A percentile compares a stretch with the other conserved stretches of the same genome.
These are phyloP conservation scores for Pneumocystis oryctolagi DNA, from an alignment of 1,139 yeast genomes.

Conservation along the genomic window DNA sequence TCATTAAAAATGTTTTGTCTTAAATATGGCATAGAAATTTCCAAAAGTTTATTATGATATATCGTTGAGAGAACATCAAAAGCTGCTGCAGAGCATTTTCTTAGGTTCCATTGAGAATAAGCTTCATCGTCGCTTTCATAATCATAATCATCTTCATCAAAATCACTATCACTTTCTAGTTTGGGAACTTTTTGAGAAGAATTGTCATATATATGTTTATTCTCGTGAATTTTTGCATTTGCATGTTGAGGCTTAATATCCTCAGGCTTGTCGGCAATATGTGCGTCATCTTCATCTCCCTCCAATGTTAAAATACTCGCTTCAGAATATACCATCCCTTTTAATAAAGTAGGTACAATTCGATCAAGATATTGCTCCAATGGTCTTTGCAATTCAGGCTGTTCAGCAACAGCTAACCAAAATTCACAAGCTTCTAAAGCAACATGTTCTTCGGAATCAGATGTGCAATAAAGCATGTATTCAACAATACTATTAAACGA, in stretches of 20 bases:
- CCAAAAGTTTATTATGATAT: constrained; percentile 53
- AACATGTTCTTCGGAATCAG: constrained; percentile 46
- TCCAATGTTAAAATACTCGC: constrained; percentile 62
- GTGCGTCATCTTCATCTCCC: constrained; percentile 48
- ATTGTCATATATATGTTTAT: constrained; percentile 15
- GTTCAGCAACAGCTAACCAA: constrained; percentile 58
- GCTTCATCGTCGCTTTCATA: constrained; percentile 53
- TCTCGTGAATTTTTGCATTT: constrained; percentile 48
- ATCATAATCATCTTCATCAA: constrained; percentile 40
- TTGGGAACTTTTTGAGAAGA: constrained; percentile 12
- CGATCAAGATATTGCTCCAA: constrained; percentile 38
- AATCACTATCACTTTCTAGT: constrained; percentile 28
- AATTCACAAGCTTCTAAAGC: constrained; percentile 91
- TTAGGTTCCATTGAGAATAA: constrained; percentile 68
- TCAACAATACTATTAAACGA: constrained; percentile 74
- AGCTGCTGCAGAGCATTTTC: constrained; percentile 91
- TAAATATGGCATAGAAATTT: constrained; percentile 56
- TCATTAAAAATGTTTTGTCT: constrained; percentile 52
- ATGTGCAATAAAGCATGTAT: constrained; percentile 70
- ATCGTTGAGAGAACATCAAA: constrained; percentile 63
- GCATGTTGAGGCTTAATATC: constrained; percentile 72
- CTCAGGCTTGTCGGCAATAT: constrained; percentile 71
- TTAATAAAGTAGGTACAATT: constrained; percentile 60
- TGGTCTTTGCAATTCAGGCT: constrained; percentile 24
- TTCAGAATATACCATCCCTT: constrained; percentile 78